Base-by-base conservation (phyloP, 192 early-diverging fungal species). In the Powellomyces hirtus region DNA sequence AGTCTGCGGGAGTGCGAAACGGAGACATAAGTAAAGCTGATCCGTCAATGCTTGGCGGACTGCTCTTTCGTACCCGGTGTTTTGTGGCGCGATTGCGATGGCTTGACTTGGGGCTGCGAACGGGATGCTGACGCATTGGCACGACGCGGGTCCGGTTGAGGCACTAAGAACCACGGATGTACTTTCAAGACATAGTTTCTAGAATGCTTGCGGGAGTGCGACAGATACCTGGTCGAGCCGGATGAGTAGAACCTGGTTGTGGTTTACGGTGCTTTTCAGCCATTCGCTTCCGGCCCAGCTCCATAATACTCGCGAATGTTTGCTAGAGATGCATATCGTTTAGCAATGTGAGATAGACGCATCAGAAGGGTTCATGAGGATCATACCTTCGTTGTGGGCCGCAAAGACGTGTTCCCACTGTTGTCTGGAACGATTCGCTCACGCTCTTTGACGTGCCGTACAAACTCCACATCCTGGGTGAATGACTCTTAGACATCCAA, bases 381-480 rank as follows among this genome's bases (percentile, higher is more conserved):
- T 35, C 42, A 30, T 42, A 70, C 68, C 68, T 70, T 70, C 18
- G 58, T 62, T 0, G 42, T 36, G 24, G 46, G 11, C 4, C 59
- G 42, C 14, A 70, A 33, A 13, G 58, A 59, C 30, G 49, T 30
- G 10, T 22, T 24, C 4, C 36, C 40, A n/a, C 24, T 6, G 22
- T 44, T 34, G 44, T 69, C 57, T 14, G 20, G n/a, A 24, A 69
- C 20, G 11, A 42, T 60, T 24, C 58, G 20, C 29, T 69, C 67
- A 26, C 58, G 55, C 5, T 35, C 56, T 16, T 18, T 35, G 4
- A 69, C 57, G 18, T 60, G 22, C 24, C 35, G 18, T 18, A 37
- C 58, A 29, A 69, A 69, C 35, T 60, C 67, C 30, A 69, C 31
- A 20, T 69, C 67, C 42, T 66, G 16, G n/a, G n/a, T n/a, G n/a